A percentile compares a stretch with the other conserved stretches of the same genome.
Conservation (phyloP, 2,329 filamentous ascomycete species). For the Aquanectria penicillioides region DNA sequence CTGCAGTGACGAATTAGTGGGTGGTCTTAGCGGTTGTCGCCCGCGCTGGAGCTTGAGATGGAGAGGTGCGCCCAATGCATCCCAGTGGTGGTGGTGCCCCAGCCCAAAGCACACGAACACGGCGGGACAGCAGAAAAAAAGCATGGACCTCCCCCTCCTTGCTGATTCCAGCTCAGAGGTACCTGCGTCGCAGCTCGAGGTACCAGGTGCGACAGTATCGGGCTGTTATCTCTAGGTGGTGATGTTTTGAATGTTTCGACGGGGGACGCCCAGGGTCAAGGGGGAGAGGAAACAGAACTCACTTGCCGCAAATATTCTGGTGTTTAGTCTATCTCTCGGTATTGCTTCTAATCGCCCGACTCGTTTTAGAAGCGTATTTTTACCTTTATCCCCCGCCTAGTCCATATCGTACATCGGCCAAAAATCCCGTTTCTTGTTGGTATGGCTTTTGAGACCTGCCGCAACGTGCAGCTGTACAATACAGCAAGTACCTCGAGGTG, state of each 20-base stretch:
- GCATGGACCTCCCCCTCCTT: constrained; percentile 16
- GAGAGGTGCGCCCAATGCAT: constrained; percentile 14
- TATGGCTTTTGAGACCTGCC: background rate
- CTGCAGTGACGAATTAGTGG: constrained; percentile 7
- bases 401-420: too few relatives aligned
- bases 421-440: background rate
- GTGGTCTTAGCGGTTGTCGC: constrained; percentile 11
- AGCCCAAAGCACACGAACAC: constrained; percentile 9
- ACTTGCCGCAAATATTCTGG: too few relatives aligned
- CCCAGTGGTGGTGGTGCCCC: too few relatives aligned
- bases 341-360: too few relatives aligned
- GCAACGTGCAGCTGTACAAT: background rate
- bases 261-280: too few relatives aligned
- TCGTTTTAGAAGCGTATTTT: too few relatives aligned
- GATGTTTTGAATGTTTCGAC: too few relatives aligned
- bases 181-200: background rate
- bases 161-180: background rate
- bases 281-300: too few relatives aligned
- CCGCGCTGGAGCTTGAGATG: background rate
- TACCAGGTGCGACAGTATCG: background rate
- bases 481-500: background rate
- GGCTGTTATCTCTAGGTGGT: background rate
- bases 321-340: too few relatives aligned
- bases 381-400: too few relatives aligned
- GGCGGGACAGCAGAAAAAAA: constrained; percentile 4